Evolutionary conservation across 441 rosid genomes (phyloP).

Genomic region (Adansonia rubrostipa): DNA sequence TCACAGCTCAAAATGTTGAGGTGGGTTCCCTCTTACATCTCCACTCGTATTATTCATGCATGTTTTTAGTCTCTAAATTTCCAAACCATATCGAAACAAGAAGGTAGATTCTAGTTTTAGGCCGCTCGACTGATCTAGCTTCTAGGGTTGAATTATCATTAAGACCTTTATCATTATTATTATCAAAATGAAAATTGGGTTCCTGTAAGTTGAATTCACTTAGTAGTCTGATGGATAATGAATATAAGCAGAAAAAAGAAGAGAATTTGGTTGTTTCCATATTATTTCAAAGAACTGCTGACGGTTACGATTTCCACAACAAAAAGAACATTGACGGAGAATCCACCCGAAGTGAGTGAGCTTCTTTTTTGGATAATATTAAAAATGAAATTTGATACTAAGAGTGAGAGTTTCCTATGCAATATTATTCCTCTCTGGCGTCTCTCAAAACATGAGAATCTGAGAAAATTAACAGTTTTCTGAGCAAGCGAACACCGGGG

Average conservation of each 20-base stretch:
- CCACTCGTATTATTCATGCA: slow-evolving; percentile 1
- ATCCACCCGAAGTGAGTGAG: background rate
- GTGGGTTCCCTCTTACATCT: background rate
- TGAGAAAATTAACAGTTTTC: slow-evolving; percentile 11
- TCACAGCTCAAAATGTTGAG: background rate
- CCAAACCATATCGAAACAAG: background rate
- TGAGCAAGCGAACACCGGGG: slow-evolving; percentile 6
- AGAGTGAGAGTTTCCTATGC: background rate
- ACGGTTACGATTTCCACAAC: background rate
- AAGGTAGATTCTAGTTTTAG: background rate
- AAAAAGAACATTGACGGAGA: background rate
- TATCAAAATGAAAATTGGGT: background rate
- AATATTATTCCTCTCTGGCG: slow-evolving; percentile 1
- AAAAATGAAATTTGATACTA: too few relatives aligned
- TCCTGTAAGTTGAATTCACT: background rate
- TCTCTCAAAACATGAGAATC: slow-evolving; percentile 21
- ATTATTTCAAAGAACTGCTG: slow-evolving; percentile 5
- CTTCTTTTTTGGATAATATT: too few relatives aligned
- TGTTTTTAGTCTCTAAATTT: background rate
- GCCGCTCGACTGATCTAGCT: background rate
- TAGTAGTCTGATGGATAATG: background rate
- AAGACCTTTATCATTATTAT: background rate
- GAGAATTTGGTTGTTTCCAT: background rate
- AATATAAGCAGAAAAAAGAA: background rate
- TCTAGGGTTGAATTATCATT: background rate